Conservation (phyloP, 2,329 filamentous ascomycete genomes). For the Alternaria sp. region DNA sequence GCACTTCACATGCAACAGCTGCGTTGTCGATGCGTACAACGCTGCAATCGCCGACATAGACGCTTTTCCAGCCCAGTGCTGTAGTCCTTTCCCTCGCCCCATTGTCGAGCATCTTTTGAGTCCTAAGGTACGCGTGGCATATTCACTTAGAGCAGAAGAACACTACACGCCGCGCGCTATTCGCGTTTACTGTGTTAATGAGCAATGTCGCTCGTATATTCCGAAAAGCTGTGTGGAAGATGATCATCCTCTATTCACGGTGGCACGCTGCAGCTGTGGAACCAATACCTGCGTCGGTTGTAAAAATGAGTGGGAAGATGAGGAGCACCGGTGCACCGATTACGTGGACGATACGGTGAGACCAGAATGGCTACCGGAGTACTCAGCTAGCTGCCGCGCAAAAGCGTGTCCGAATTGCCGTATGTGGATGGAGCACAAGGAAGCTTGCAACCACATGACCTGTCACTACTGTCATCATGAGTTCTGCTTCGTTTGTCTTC, state of each 20-base stretch:
- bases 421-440: slow-evolving; percentile 21
- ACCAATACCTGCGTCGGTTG: slow-evolving; percentile 13
- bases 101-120: slow-evolving; percentile 8
- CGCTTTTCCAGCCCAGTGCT: slow-evolving; percentile 11
- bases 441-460: slow-evolving; percentile 27
- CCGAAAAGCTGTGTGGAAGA: neutral
- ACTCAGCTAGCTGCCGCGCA: slow-evolving; percentile 16
- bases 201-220: slow-evolving; percentile 4
- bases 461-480: slow-evolving; percentile 15
- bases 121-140: neutral
- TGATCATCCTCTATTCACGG: neutral
- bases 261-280: slow-evolving; percentile 6
- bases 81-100: neutral
- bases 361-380: slow-evolving; percentile 22
- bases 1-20: slow-evolving; percentile 15
- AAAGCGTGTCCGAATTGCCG: slow-evolving; percentile 24
- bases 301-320: slow-evolving; percentile 7
- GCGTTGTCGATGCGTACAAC: slow-evolving; percentile 3
- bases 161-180: slow-evolving; percentile 1
- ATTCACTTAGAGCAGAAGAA: slow-evolving; percentile 1
- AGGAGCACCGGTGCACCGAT: slow-evolving; percentile 4
- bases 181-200: slow-evolving; percentile 9
- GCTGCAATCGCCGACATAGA: slow-evolving; percentile 1
- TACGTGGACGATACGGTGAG: neutral
- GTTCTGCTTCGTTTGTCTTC: slow-evolving; percentile 28